Evolutionary conservation across 2,329 filamentous ascomycete genomes (phyloP).

Genomic region (Drechslera avenae): DNA sequence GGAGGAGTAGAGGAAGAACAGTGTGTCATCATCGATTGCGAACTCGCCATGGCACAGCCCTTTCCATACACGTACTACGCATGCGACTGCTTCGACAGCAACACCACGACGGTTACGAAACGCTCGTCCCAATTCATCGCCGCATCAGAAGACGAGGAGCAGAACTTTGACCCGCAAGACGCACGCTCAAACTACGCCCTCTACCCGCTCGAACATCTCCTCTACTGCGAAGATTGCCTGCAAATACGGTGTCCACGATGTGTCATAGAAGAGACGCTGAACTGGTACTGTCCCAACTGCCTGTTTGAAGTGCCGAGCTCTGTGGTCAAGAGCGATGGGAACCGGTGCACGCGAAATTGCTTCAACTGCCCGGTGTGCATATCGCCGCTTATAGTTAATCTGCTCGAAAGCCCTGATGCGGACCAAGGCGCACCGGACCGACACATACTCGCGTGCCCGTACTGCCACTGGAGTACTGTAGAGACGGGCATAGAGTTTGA

Average conservation of each 20-base stretch:
- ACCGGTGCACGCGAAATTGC: slow-evolving; percentile 92
- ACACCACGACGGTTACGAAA: slow-evolving; percentile 39
- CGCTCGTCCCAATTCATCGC: slow-evolving; percentile 43
- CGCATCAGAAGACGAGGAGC: slow-evolving; percentile 69
- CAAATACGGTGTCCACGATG: slow-evolving; percentile 94
- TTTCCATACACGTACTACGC: slow-evolving; percentile 70
- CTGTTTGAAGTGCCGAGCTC: slow-evolving; percentile 95
- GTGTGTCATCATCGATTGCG: background rate
- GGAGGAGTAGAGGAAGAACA: slow-evolving; percentile 1
- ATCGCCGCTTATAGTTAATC: slow-evolving; percentile 75
- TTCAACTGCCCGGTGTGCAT: slow-evolving; percentile 93
- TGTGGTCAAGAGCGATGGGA: slow-evolving; percentile 89
- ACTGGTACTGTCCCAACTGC: slow-evolving; percentile 94
- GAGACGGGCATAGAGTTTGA: slow-evolving; percentile 92
- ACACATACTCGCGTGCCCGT: slow-evolving; percentile 82
- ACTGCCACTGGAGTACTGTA: slow-evolving; percentile 89
- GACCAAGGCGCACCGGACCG: slow-evolving; percentile 55
- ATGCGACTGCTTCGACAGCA: slow-evolving; percentile 64
- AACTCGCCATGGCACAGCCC: slow-evolving; percentile 55
- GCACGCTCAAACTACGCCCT: slow-evolving; percentile 88
- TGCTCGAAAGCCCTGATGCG: slow-evolving; percentile 60
- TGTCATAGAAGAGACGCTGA: slow-evolving; percentile 89
- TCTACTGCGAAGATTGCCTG: slow-evolving; percentile 97
- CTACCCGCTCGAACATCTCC: slow-evolving; percentile 88
- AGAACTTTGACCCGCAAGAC: slow-evolving; percentile 83